A percentile compares a stretch with the other conserved stretches of the same genome.
Evolutionary conservation across 306 rosid species (phyloP).

Genomic region (Cucumis hystrix): DNA sequence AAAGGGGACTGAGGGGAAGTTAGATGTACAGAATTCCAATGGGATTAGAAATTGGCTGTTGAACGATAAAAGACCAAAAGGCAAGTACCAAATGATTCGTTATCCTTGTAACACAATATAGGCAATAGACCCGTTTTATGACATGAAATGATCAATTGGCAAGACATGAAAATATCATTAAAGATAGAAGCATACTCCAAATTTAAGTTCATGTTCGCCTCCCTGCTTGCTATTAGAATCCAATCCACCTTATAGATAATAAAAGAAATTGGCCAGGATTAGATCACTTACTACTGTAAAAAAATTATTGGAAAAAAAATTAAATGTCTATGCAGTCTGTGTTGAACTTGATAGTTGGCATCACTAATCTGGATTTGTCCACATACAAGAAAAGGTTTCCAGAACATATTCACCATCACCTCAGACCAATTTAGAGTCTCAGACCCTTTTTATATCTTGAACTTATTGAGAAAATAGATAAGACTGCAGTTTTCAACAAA

Average conservation of each 20-base stretch:
- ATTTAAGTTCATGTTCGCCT: slow-evolving; percentile 47
- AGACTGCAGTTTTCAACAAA: background rate
- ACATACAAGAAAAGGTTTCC: background rate
- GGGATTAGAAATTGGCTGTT: background rate
- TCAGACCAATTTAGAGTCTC: background rate
- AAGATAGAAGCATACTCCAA: slow-evolving; percentile 53
- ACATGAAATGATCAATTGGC: slow-evolving; percentile 1
- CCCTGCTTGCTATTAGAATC: slow-evolving; percentile 40
- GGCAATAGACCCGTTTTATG: background rate
- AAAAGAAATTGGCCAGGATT: slow-evolving; percentile 17
- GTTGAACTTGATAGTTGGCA: background rate
- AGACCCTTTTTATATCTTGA: background rate
- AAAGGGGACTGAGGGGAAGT: background rate
- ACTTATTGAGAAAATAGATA: background rate
- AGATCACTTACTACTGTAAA: slow-evolving; percentile 17
- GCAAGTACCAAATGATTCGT: background rate
- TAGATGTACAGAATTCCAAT: background rate
- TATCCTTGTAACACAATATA: background rate
- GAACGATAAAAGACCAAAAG: background rate
- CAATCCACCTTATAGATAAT: slow-evolving; percentile 40
- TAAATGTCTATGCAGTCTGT: background rate
- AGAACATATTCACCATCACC: slow-evolving; percentile 4
- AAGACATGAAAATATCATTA: slow-evolving; percentile 13
- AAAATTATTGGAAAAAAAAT: slow-evolving; percentile 3
- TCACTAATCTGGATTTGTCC: background rate